Base-by-base conservation (phyloP, 2,329 filamentous ascomycete species). In the Aspergillus thermomutatus region DNA sequence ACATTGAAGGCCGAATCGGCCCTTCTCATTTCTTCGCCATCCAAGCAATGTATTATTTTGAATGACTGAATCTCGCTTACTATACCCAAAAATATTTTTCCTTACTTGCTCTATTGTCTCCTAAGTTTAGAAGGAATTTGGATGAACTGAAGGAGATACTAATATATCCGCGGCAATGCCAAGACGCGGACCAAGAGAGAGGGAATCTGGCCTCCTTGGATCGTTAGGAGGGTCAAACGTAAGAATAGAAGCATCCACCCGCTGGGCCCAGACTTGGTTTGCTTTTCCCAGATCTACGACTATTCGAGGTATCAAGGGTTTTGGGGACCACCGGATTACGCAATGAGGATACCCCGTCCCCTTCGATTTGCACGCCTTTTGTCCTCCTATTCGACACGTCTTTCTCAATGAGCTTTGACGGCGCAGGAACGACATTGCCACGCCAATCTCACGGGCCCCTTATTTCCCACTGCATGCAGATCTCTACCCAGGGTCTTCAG, bases 301-400 rank as follows among this genome's bases (percentile, higher is more conserved):
- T 23, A 8, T 45, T 23, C 10, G 21, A 26, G 48, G 47, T 28
- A 37, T 40, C 47, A 52, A 56, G 56, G 55, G 54, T 55, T 53
- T 26, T 31, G 56, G 58, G 60, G 60, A 58, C 63, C 61, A 64
- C 63, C 50, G 23, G 61, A 53, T 65, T 65, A 65, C 63, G 61
- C 62, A 65, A 65, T 56, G 55, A 34, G 49, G 50, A 43, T 53
- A 59, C 61, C 56, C 56, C 51, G 48, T 54, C 21, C 51, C 40
- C 45, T 52, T 50, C 50, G 55, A 51, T 55, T 56, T 59, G 49
- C 49, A 34, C 50, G 21, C 34, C 41, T 45, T 28, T 47, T 51
- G 37, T 37, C 45, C 52, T 52, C 28, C 54, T 52, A 34, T 46
- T 49, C n/a, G 40, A 43, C 19, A 21, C 17, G 4, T 43, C 40